Base-by-base conservation (phyloP, 768 basidiomycete species). In the Calocera cornea region DNA sequence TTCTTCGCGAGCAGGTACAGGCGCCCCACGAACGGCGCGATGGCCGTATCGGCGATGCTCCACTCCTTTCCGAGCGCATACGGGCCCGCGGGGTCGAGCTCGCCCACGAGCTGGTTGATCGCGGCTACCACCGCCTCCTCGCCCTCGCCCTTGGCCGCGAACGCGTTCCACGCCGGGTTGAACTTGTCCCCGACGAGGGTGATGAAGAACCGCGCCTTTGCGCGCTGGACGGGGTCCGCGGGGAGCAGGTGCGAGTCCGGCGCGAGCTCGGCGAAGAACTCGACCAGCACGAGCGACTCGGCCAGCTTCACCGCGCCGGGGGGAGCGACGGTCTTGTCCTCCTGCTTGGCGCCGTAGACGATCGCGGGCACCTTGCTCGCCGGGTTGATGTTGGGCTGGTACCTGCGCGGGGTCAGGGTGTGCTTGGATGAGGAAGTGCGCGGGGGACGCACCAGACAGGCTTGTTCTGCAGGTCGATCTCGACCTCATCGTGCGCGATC, bases 291-390 rank as follows among this genome's bases (percentile, higher is more conserved):
- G 54, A 84, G 82, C 2, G 86, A 87, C 72, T 89, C 87, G 8
- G 84, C 79, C 71, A 88, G 72, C 73, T 87, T 88, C 64, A 76
- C 71, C 10, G 85, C 85, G 38, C 84, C 83, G 0, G 83, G 80
- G 1, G 86, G 86, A 0, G 88, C 87, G 2, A 78, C 72, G 68
- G 84, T 82, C 0, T 84, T 80, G 27, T 83, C 71, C 22, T 83
- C 82, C 16, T 79, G 76, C 2, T 86, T 84, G 1, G 86, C 86
- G 38, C 86, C 86, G 70, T 84, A 87, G 0, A 83, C 76, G 40
- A 88, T 76, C 0, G 85, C 84, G 24, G 86, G 83, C 17, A 86
- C 81, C 84, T 84, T 88, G 77, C 83, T 82, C 0, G 82, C 85
- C 0, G 83, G 84, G 75, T 88, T 89, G 41, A 89, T 82, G 68